These are phyloP conservation scores for Poa annua DNA, from an alignment of 176 grass and related monocot genomes.

Conservation along the genomic window DNA sequence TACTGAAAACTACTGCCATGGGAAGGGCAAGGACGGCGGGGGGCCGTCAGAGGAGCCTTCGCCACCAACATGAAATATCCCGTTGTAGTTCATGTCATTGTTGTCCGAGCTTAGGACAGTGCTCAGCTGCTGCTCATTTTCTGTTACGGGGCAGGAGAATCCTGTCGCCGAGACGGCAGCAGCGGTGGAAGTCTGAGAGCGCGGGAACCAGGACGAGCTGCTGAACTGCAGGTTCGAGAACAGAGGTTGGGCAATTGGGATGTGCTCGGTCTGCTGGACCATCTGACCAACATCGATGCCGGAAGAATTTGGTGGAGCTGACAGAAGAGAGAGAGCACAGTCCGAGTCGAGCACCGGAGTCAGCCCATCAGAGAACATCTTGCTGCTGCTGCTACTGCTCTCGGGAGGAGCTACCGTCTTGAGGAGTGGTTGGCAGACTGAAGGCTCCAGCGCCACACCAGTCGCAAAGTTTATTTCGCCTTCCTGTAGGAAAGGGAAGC, in stretches of 20 bases:
- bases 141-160: slow-evolving; percentile 50
- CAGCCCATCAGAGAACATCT: slow-evolving; percentile 58
- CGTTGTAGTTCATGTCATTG: slow-evolving; percentile 49
- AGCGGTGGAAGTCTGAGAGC: slow-evolving; percentile 29
- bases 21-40: slow-evolving; percentile 54
- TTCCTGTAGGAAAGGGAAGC: slow-evolving; percentile 68
- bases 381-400: slow-evolving; percentile 43
- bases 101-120: slow-evolving; percentile 45
- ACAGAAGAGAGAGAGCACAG: slow-evolving; percentile 97
- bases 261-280: slow-evolving; percentile 50
- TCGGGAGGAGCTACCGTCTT: slow-evolving; percentile 42
- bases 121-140: slow-evolving; percentile 40
- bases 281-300: slow-evolving; percentile 51
- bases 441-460: slow-evolving; percentile 37
- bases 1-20: slow-evolving; percentile 57
- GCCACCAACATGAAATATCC: slow-evolving; percentile 57
- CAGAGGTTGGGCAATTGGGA: slow-evolving; percentile 57
- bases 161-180: slow-evolving; percentile 14
- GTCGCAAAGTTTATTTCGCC: slow-evolving; percentile 49
- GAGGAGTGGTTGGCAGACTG: slow-evolving; percentile 52
- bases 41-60: slow-evolving; percentile 60
- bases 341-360: slow-evolving; percentile 62
- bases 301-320: slow-evolving; percentile 62
- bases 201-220: slow-evolving; percentile 46
- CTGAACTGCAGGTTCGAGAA: slow-evolving; percentile 56